Evolutionary conservation across 2,329 filamentous ascomycete species (phyloP).

Genomic region (Zymoseptoria pseudotritici): DNA sequence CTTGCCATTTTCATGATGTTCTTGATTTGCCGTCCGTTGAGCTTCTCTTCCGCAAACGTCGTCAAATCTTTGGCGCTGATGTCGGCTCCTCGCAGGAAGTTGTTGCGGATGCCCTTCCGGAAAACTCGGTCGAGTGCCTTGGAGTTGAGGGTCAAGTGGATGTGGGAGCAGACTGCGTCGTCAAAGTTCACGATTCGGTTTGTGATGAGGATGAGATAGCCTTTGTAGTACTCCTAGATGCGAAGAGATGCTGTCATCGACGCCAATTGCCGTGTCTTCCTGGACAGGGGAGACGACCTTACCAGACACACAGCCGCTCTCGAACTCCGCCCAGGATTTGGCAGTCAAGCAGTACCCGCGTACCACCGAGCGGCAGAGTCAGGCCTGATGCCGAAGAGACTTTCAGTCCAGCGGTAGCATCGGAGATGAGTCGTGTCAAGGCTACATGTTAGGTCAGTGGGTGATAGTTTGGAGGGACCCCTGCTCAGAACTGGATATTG

Average conservation of each 20-base stretch:
- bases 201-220: conserved; percentile 35
- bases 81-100: conserved; percentile 6
- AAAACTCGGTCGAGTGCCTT: conserved; percentile 14
- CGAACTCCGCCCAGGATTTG: conserved; percentile 16
- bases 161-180: conserved; percentile 28
- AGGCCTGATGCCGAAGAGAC: conserved; percentile 7
- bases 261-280: background rate
- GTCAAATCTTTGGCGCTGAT: conserved; percentile 4
- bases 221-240: conserved; percentile 27
- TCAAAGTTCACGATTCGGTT: conserved; percentile 33
- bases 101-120: conserved; percentile 18
- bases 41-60: conserved; percentile 6
- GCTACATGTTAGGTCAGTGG: background rate
- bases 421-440: conserved; percentile 2
- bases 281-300: background rate
- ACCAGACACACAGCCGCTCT: conserved; percentile 13
- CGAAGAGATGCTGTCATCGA: background rate
- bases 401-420: conserved; percentile 10
- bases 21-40: conserved; percentile 15
- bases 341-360: conserved; percentile 11
- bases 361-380: conserved; percentile 13
- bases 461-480: conserved; percentile 1
- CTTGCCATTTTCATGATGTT: conserved; percentile 15
- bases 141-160: conserved; percentile 28
- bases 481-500: conserved; percentile 5